Percentiles rank a stretch among this genome's conserved stretches.
Evolutionary conservation across 2,329 filamentous ascomycete species (phyloP).

Genomic region (Fusarium clavum): DNA sequence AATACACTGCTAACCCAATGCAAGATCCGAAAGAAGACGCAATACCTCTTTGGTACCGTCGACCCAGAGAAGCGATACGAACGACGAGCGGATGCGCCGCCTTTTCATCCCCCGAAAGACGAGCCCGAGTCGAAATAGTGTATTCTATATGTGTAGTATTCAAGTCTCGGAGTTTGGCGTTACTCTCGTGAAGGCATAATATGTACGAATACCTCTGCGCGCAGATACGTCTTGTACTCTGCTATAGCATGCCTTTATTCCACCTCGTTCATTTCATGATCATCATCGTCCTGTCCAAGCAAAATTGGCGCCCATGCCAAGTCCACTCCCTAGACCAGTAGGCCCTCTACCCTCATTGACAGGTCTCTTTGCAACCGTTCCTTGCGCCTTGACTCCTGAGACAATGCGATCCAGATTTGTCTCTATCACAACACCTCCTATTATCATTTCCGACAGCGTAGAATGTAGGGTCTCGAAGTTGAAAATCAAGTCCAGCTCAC

Average conservation of each 20-base stretch:
- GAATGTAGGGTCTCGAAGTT: conserved; percentile 98
- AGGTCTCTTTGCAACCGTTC: conserved; percentile 80
- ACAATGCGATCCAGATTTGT: conserved; percentile 91
- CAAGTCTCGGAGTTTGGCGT: conserved; percentile 47
- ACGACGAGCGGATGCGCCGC: conserved; percentile 54
- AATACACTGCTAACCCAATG: conserved; percentile 16
- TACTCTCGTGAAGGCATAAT: conserved; percentile 38
- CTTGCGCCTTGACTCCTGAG: conserved; percentile 81
- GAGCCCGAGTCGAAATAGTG: conserved; percentile 46
- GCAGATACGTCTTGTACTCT: conserved; percentile 35
- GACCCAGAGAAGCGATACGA: conserved; percentile 58
- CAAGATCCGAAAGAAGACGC: conserved; percentile 54
- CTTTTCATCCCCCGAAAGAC: conserved; percentile 44
- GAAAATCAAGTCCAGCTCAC: conserved; percentile 97
- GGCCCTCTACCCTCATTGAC: conserved; percentile 73
- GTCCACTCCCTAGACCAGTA: conserved; percentile 59
- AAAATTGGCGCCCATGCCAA: conserved; percentile 69
- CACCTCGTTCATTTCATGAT: conserved; percentile 16
- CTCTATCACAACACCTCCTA: conserved; percentile 94
- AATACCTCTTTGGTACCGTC: conserved; percentile 55
- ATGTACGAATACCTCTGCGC: conserved; percentile 43
- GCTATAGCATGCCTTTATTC: conserved; percentile 22
- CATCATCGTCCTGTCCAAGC: conserved; percentile 62
- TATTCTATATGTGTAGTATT: conserved; percentile 44
- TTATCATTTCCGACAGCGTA: conserved; percentile 91